Conservation (phyloP, 495 filamentous ascomycete species). For the Daldinia vernicosa region DNA sequence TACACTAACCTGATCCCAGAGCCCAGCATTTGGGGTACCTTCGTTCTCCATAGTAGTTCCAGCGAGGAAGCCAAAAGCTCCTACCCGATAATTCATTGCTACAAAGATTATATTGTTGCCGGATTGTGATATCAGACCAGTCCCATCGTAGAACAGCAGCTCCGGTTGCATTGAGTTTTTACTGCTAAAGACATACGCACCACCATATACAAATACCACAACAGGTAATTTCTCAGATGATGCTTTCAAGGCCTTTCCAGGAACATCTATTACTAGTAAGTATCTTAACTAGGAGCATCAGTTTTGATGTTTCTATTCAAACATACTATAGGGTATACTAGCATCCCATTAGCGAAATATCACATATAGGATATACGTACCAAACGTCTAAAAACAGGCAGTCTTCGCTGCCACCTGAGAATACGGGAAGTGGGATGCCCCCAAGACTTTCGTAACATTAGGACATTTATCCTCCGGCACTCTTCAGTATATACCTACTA, state of each 20-base stretch:
- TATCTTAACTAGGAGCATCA: neutral
- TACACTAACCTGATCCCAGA: neutral
- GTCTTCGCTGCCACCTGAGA: neutral
- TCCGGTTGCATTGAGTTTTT: constrained; percentile 52
- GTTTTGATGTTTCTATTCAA: neutral
- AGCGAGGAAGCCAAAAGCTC: constrained; percentile 64
- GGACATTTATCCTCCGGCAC: neutral
- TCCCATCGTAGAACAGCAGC: constrained; percentile 48
- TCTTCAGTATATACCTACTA: neutral
- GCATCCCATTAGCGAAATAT: neutral
- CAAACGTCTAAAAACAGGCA: neutral
- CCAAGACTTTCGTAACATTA: neutral
- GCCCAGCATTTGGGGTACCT: constrained; percentile 51
- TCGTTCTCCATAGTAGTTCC: constrained; percentile 59
- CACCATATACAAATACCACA: constrained; percentile 69
- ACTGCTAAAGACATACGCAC: constrained; percentile 63
- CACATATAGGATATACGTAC: neutral
- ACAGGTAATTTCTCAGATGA: neutral
- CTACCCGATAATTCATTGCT: constrained; percentile 69
- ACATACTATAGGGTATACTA: neutral
- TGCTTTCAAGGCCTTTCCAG: neutral
- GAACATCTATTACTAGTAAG: neutral
- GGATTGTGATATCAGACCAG: constrained; percentile 30
- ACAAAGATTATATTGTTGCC: constrained; percentile 64
- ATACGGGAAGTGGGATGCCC: neutral